phyloP scores from a whole-genome alignment of 2,329 filamentous ascomycete species.

The Orbilia blumenaviensis region DNA sequence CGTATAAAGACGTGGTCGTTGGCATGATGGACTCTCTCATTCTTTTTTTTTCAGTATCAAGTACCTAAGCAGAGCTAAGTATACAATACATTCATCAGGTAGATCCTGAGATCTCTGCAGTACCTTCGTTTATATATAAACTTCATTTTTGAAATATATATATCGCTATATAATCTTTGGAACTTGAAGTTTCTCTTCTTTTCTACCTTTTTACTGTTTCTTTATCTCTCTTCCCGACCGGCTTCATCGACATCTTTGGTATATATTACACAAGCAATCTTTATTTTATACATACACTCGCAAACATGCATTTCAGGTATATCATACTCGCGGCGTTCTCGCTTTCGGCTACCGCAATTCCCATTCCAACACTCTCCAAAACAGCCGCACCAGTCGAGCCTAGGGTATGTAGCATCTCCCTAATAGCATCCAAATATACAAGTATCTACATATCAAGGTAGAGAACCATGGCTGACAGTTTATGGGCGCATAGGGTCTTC shows the following conservation, averaged over 20 bases:
- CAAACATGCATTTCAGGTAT: slow-evolving; percentile 35
- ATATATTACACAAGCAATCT: background rate
- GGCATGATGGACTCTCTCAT: background rate
- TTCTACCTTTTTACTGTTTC: background rate
- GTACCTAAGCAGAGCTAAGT: slow-evolving; percentile 27
- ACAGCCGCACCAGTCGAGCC: background rate
- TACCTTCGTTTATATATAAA: background rate
- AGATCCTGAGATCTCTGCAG: slow-evolving; percentile 39
- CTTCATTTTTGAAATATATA: background rate
- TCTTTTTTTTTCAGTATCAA: slow-evolving; percentile 17
- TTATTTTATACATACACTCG: background rate
- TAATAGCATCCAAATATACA: too few species aligned
- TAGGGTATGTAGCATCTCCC: slow-evolving; percentile 6
- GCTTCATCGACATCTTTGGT: background rate
- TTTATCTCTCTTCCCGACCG: background rate
- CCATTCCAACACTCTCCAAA: background rate
- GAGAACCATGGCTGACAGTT: background rate
- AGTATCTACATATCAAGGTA: too few species aligned
- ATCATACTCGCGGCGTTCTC: slow-evolving; percentile 15
- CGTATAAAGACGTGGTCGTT: background rate
- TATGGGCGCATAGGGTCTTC: slow-evolving; percentile 9
- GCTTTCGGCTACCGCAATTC: slow-evolving; percentile 16
- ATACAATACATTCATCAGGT: slow-evolving; percentile 23
- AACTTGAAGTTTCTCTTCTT: slow-evolving; percentile 26
- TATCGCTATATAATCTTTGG: too few species aligned